Percentiles rank a stretch among this genome's conserved stretches.
Conservation (phyloP, 257 asterid species). For the Solanum ossicruentum region DNA sequence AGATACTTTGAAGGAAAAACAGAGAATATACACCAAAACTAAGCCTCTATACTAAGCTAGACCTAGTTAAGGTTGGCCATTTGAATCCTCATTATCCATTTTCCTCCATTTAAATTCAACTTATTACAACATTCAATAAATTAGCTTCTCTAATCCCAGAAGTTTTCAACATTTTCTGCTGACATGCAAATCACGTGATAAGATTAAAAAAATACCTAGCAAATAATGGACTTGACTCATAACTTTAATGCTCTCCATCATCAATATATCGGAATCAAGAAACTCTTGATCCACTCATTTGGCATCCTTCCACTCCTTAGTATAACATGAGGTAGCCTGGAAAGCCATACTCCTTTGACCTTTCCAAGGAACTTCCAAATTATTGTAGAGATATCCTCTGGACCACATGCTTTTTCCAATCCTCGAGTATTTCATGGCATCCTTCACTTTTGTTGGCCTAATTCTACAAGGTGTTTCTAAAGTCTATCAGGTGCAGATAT, state of each 20-base stretch:
- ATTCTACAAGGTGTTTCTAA: not conserved
- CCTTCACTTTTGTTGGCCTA: not conserved
- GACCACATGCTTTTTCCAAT: not conserved
- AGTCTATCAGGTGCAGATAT: not conserved
- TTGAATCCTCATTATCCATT: not conserved
- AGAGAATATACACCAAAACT: not conserved
- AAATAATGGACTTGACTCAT: not conserved
- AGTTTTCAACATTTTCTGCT: not conserved
- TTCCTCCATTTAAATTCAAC: not conserved
- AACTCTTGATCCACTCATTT: not conserved
- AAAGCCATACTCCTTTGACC: not conserved
- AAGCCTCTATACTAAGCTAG: not conserved
- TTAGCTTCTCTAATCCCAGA: not conserved
- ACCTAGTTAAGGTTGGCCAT: not conserved
- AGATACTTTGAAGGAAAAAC: not conserved
- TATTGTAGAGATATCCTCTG: not conserved
- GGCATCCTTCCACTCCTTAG: not conserved
- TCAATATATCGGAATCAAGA: not conserved
- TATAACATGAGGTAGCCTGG: not conserved
- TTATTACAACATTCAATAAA: not conserved
- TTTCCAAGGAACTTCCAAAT: not conserved
- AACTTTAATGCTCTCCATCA: not conserved
- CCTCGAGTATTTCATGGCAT: not conserved
- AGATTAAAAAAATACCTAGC: not conserved
- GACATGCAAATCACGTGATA: not conserved